Percentiles rank a stretch among this genome's conserved stretches.
Conservation (phyloP, 208 protist genomes). For the Leishmania turanica region DNA sequence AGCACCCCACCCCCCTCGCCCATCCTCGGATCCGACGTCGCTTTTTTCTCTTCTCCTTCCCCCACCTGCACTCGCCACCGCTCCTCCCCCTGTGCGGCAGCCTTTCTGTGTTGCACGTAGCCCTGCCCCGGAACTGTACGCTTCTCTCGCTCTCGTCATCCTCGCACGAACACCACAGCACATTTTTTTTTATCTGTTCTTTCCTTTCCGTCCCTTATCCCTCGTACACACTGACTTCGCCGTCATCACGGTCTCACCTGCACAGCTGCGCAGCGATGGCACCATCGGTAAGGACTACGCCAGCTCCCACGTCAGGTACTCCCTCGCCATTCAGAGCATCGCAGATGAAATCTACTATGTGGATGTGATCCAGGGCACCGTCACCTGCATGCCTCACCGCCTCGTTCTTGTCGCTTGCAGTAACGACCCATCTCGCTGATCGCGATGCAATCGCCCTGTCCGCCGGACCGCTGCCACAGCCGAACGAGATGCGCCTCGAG, state of each 20-base stretch:
- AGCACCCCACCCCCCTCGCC: not conserved
- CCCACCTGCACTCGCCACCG: not conserved
- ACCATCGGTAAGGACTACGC: constrained; percentile 52
- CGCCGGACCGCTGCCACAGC: constrained; percentile 36
- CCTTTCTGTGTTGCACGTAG: no score
- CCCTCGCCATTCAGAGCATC: constrained; percentile 42
- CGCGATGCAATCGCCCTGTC: constrained; percentile 48
- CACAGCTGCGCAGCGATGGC: constrained; percentile 40
- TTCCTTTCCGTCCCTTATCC: not conserved
- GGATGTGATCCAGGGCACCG: constrained; percentile 38
- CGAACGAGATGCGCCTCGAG: constrained; percentile 35
- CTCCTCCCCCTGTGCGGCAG: no score
- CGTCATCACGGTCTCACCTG: constrained; percentile 3
- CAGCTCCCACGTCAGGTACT: constrained; percentile 48
- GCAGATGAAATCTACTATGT: constrained; percentile 44
- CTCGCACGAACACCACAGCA: not conserved
- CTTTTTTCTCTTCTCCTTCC: not conserved
- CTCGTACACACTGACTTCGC: not conserved
- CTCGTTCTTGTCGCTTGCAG: constrained; percentile 26
- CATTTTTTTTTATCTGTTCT: not conserved
- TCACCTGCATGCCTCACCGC: constrained; percentile 49
- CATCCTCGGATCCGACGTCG: not conserved
- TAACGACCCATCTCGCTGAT: constrained; percentile 29
- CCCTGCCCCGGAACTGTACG: no score
- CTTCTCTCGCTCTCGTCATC: no score